Evolutionary conservation across 2,329 filamentous ascomycete genomes (phyloP), one percentile per base, ranked within the genome.

Genomic region (Exophiala alcalophila): DNA sequence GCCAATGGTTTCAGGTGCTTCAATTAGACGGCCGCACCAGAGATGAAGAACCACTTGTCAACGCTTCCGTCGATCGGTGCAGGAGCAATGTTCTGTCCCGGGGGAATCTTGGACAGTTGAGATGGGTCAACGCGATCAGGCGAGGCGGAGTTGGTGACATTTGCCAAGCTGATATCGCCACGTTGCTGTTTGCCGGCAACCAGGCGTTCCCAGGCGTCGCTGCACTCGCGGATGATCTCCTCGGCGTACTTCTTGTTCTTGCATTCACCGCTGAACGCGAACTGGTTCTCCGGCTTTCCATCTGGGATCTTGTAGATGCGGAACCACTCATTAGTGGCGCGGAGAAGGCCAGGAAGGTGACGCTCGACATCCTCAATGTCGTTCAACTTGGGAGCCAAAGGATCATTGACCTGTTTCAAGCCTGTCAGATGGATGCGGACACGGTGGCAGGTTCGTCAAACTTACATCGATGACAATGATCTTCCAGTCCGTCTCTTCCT

Each of bases 41-140:
- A 95, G 72, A 98, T 98, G 82, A 97, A 98, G 85, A 98, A 98
- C 92, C 92, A 98, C 83, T 98, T 98, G 81, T 98, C 92, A 65
- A 97, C 95, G 71, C 84, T 94, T 66, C 81, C 79, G 66, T 98
- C 92, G 60, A 98, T 95, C 63, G 91, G 90, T 56, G 84, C 91
- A 49, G 92, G 81, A 42, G 78, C 67, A 46, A 94, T 75, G 62
- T 94, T 83, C 80, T 96, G 78, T 71, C 86, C 76, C 53, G 78
- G 64, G 49, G 89, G 87, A 57, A 98, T 81, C 63, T 80, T 82
- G 53, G 83, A 81, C 53, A 94, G 76, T 70, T 85, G 76, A 62
- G 76, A 74, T 54, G 79, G 69, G 53, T 81, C 74, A 61, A 86
- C 77, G 60, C 83, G 84, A 72, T 81, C 80, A 58, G 78, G 69